Conservation (phyloP, 805 yeast genomes). For the Candida sakaeoensis region DNA sequence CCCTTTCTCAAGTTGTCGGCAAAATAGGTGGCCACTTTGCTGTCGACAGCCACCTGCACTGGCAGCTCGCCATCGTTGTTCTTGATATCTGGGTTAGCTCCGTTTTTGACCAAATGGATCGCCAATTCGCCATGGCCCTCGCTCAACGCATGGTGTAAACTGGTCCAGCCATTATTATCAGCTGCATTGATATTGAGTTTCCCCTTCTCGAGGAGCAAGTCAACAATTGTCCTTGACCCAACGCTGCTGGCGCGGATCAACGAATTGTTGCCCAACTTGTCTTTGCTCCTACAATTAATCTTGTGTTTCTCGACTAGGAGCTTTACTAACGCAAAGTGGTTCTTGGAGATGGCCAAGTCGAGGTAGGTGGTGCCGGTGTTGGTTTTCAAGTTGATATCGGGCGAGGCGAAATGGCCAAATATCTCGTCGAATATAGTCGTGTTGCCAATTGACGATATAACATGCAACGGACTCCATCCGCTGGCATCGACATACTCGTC, state of each 20-base stretch:
- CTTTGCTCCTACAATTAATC: constrained; percentile 65
- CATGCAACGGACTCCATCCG: constrained; percentile 88
- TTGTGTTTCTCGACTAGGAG: constrained; percentile 50
- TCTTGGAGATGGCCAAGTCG: constrained; percentile 74
- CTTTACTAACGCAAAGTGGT: constrained; percentile 51
- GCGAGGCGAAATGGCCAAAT: constrained; percentile 19
- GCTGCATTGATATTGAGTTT: constrained; percentile 64
- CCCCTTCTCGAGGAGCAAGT: constrained; percentile 47
- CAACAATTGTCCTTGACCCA: constrained; percentile 60
- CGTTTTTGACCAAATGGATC: constrained; percentile 52
- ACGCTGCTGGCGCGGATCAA: constrained; percentile 80
- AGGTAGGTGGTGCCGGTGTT: constrained; percentile 69
- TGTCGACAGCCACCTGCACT: constrained; percentile 32
- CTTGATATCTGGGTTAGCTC: constrained; percentile 56
- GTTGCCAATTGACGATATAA: constrained; percentile 75
- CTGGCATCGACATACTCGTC: constrained; percentile 69
- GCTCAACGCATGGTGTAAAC: constrained; percentile 84
- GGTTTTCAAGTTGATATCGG: constrained; percentile 61
- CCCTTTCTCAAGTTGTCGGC: constrained; percentile 6
- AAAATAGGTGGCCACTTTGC: constrained; percentile 24
- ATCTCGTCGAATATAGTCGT: constrained; percentile 42
- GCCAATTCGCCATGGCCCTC: constrained; percentile 87
- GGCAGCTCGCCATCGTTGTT: constrained; percentile 50
- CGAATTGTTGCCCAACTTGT: constrained; percentile 61
- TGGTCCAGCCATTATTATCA: constrained; percentile 77